A percentile compares a stretch with the other conserved stretches of the same genome.
Conservation (phyloP, 2,329 filamentous ascomycete species). For the Lasiodiplodia sp. region DNA sequence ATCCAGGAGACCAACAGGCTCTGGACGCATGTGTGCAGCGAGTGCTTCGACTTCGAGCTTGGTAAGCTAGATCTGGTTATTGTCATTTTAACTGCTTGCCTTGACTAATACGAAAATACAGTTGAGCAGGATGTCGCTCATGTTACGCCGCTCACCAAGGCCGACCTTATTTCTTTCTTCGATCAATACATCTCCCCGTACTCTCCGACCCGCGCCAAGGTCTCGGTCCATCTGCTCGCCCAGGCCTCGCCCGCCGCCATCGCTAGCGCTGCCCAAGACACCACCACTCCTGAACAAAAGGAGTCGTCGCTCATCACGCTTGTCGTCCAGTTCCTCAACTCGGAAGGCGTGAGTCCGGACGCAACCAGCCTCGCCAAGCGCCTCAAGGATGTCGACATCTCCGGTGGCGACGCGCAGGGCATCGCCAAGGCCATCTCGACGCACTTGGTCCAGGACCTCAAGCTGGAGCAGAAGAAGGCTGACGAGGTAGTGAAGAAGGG, state of each 20-base stretch:
- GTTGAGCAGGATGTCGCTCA: constrained; percentile 78
- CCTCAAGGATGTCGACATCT: constrained; percentile 56
- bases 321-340: constrained; percentile 55
- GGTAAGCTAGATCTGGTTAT: constrained; percentile 61
- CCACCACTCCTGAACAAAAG: constrained; percentile 52
- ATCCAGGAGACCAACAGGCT: constrained; percentile 82
- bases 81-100: background rate
- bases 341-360: constrained; percentile 56
- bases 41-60: constrained; percentile 89
- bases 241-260: constrained; percentile 60
- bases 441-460: constrained; percentile 54
- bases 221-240: constrained; percentile 83
- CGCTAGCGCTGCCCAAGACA: constrained; percentile 38
- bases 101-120: constrained; percentile 41
- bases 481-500: constrained; percentile 58
- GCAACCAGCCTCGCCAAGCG: constrained; percentile 50
- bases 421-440: constrained; percentile 60
- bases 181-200: constrained; percentile 75
- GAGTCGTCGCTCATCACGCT: constrained; percentile 41
- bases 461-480: constrained; percentile 59
- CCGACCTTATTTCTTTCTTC: constrained; percentile 82
- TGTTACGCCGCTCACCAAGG: constrained; percentile 77
- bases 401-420: constrained; percentile 53
- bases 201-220: constrained; percentile 78
- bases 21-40: constrained; percentile 84